These are phyloP conservation scores for Bipolaris victoriae DNA, from an alignment of 2,329 filamentous ascomycete genomes.

Conservation along the genomic window DNA sequence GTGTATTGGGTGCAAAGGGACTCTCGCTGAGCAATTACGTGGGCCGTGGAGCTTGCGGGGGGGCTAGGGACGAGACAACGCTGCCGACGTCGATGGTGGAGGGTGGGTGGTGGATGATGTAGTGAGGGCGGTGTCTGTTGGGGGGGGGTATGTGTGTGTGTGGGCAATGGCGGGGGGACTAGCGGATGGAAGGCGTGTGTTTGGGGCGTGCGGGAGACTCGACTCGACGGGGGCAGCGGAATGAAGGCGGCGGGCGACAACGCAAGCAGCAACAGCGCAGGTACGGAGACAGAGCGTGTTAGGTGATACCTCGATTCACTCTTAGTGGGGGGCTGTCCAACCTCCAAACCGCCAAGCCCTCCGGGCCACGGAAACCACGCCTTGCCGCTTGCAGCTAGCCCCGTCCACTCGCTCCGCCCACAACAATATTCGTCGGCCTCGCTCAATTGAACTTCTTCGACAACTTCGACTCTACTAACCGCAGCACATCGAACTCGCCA, in stretches of 20 bases:
- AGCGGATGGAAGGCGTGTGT: slow-evolving; percentile 17
- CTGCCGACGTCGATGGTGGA: slow-evolving; percentile 40
- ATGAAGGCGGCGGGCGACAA: slow-evolving; percentile 28
- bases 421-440: slow-evolving; percentile 18
- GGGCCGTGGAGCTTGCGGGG: slow-evolving; percentile 20
- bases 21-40: slow-evolving; percentile 11
- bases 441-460: slow-evolving; percentile 28
- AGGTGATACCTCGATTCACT: slow-evolving; percentile 28
- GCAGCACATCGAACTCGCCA: slow-evolving; percentile 47
- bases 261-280: slow-evolving; percentile 33
- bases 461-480: slow-evolving; percentile 44
- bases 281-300: slow-evolving; percentile 32
- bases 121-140: slow-evolving; percentile 32
- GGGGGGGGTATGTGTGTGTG: slow-evolving; percentile 14
- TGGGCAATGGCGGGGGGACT: slow-evolving; percentile 28
- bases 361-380: slow-evolving; percentile 2
- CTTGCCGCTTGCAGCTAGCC: slow-evolving; percentile 10
- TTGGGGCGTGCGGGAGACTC: slow-evolving; percentile 16
- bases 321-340: slow-evolving; percentile 16
- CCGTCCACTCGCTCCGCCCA: slow-evolving; percentile 12
- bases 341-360: slow-evolving; percentile 8
- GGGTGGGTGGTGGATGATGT: slow-evolving; percentile 35
- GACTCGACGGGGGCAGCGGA: slow-evolving; percentile 23
- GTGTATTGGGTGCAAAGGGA: slow-evolving; percentile 7
- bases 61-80: slow-evolving; percentile 28